These are phyloP conservation scores for Apocynum venetum DNA, from an alignment of 257 asterid species.

Conservation along the genomic window DNA sequence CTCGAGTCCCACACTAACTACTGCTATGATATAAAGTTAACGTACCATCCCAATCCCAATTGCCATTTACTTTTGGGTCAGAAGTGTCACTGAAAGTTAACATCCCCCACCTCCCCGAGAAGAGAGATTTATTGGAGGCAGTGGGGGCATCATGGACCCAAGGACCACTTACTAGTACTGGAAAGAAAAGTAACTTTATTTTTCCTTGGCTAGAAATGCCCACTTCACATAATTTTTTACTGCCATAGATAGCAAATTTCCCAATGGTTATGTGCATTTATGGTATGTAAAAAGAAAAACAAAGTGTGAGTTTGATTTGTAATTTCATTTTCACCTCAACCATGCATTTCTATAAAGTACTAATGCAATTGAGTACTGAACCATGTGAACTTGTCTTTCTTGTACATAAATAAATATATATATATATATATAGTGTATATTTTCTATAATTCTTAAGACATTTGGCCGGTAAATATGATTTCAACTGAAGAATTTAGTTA, in stretches of 20 bases:
- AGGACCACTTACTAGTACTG: background rate
- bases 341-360: conserved; percentile 13
- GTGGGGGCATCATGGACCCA: background rate
- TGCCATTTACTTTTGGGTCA: background rate
- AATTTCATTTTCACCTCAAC: conserved; percentile 1
- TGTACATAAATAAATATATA: too few relatives aligned
- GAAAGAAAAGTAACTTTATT: conserved; percentile 11
- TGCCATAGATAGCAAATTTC: conserved; percentile 16
- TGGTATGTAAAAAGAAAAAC: conserved; percentile 1
- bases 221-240: conserved; percentile 10
- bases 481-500: too few relatives aligned
- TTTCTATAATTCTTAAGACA: too few relatives aligned
- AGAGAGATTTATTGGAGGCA: background rate
- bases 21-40: background rate
- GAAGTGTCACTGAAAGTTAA: background rate
- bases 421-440: too few relatives aligned
- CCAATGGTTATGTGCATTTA: background rate
- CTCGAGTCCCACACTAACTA: background rate
- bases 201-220: conserved; percentile 11
- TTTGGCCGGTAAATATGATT: too few relatives aligned
- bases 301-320: background rate
- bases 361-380: conserved; percentile 13
- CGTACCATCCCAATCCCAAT: too few relatives aligned
- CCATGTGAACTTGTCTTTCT: conserved; percentile 13
- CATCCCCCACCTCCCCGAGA: background rate